These are phyloP conservation scores for Nidularia pulvinata DNA, from an alignment of 768 basidiomycete species.

Conservation along the genomic window DNA sequence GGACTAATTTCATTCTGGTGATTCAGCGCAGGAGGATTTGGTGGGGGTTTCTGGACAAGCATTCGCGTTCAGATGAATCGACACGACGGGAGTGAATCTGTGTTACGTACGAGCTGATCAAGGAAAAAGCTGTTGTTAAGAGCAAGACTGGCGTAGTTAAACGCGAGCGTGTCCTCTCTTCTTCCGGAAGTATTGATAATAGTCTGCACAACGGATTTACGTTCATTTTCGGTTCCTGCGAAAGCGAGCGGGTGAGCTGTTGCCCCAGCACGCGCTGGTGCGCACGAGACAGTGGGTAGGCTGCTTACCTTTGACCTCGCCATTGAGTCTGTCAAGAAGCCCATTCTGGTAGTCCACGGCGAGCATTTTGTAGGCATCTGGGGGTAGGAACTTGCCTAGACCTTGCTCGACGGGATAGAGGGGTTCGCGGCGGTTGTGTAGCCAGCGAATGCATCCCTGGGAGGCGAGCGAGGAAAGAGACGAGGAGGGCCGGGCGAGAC, in stretches of 20 bases:
- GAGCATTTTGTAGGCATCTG: slow-evolving; percentile 66
- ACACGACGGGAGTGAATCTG: not conserved
- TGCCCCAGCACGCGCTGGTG: slow-evolving; percentile 1
- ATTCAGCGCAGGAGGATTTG: slow-evolving; percentile 22
- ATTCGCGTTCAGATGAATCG: not conserved
- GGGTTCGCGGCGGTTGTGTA: slow-evolving; percentile 54
- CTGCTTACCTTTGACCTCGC: slow-evolving; percentile 64
- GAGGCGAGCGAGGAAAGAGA: slow-evolving; percentile 14
- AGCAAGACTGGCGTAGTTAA: slow-evolving; percentile 91
- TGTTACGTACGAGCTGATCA: slow-evolving; percentile 68
- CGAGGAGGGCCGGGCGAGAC: slow-evolving; percentile 17
- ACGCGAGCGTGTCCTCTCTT: slow-evolving; percentile 63
- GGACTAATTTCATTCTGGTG: slow-evolving; percentile 36
- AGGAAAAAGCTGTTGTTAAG: slow-evolving; percentile 98
- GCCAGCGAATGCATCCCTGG: slow-evolving; percentile 25
- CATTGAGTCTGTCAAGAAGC: slow-evolving; percentile 74
- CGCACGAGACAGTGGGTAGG: not conserved
- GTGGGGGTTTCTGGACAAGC: slow-evolving; percentile 37
- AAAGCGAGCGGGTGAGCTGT: not conserved
- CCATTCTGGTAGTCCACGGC: slow-evolving; percentile 89
- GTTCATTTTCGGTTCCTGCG: slow-evolving; percentile 55
- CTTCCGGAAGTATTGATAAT: slow-evolving; percentile 65
- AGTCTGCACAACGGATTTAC: slow-evolving; percentile 65
- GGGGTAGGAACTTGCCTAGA: slow-evolving; percentile 77
- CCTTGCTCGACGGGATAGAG: slow-evolving; percentile 73